phyloP scores from a whole-genome alignment of 31 red algal genomes.

The Asparagopsis taxiformis region DNA sequence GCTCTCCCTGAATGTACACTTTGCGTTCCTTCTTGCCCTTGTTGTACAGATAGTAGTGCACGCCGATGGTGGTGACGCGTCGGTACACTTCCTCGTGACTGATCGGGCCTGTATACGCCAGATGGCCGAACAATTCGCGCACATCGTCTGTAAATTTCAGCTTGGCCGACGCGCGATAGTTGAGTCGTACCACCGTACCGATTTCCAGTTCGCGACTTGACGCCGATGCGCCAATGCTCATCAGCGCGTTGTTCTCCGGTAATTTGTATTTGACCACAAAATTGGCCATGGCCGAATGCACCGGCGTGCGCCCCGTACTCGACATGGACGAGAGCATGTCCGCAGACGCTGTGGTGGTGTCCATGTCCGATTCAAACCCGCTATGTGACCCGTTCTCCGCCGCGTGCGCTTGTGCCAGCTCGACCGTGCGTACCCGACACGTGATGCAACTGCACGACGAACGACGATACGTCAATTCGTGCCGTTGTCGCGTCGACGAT shows the following conservation, averaged over 20 bases:
- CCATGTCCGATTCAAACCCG: conserved; percentile 5
- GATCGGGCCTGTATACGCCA: conserved; percentile 59
- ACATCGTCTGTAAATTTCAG: conserved; percentile 62
- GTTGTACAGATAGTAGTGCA: conserved; percentile 61
- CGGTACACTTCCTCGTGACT: conserved; percentile 47
- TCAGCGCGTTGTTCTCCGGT: conserved; percentile 4
- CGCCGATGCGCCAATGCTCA: conserved; percentile 25
- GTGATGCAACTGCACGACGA: conserved; percentile 40
- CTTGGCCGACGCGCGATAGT: conserved; percentile 47
- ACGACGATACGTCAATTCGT: conserved; percentile 37
- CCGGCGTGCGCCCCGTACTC: conserved; percentile 6
- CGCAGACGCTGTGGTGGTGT: neutral
- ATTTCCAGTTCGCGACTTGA: conserved; percentile 38
- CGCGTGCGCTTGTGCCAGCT: neutral
- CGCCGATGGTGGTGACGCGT: conserved; percentile 59
- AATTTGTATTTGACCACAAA: conserved; percentile 31
- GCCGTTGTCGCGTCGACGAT: conserved; percentile 11
- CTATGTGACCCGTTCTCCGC: neutral
- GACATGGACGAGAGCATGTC: neutral
- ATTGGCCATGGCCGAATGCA: conserved; percentile 59
- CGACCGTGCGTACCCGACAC: conserved; percentile 8
- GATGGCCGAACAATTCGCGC: conserved; percentile 43
- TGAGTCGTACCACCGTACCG: conserved; percentile 39
- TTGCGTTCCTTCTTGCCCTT: conserved; percentile 61
- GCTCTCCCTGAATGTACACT: conserved; percentile 54